These are phyloP conservation scores for Carallia pectinifolia DNA, from an alignment of 345 rosid genomes.

Conservation along the genomic window DNA sequence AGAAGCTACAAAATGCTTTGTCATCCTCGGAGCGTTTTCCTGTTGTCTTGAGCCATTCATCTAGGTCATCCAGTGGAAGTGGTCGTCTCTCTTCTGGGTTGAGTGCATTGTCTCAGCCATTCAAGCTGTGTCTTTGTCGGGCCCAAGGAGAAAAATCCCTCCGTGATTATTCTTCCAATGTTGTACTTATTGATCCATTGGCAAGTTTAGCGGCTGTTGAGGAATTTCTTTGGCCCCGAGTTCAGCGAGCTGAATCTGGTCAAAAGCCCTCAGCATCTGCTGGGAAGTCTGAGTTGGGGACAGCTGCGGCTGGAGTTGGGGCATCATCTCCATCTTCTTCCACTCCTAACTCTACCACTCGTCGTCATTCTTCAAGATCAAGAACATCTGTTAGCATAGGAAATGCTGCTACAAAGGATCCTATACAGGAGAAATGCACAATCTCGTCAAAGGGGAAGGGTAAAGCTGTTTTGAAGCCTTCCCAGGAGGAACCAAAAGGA, in stretches of 20 bases:
- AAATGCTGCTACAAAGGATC: slow-evolving; percentile 61
- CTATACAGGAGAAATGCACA: slow-evolving; percentile 63
- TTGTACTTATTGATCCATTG: slow-evolving; percentile 92
- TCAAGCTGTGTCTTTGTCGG: slow-evolving; percentile 90
- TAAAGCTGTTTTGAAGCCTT: slow-evolving; percentile 85
- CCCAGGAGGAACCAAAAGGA: slow-evolving; percentile 71
- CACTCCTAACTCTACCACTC: slow-evolving; percentile 63
- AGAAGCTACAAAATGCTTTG: slow-evolving; percentile 96
- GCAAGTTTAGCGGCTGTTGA: slow-evolving; percentile 95
- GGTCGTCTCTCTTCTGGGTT: slow-evolving; percentile 96
- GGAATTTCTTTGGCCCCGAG: slow-evolving; percentile 97
- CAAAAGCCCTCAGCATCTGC: slow-evolving; percentile 65
- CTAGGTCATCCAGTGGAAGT: slow-evolving; percentile 83
- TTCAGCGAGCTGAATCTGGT: slow-evolving; percentile 80
- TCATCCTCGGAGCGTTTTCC: slow-evolving; percentile 96
- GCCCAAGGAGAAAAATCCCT: slow-evolving; percentile 88
- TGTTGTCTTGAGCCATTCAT: slow-evolving; percentile 86
- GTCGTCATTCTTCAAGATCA: slow-evolving; percentile 80
- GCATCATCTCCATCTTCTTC: slow-evolving; percentile 74
- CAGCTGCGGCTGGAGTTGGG: slow-evolving; percentile 62
- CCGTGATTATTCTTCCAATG: slow-evolving; percentile 92
- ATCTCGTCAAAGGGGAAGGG: slow-evolving; percentile 94
- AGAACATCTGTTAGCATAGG: slow-evolving; percentile 80
- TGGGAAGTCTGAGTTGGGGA: slow-evolving; percentile 65
- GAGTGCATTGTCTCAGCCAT: slow-evolving; percentile 91